Evolutionary conservation across 305 asterid genomes (phyloP).

Genomic region (Fraxinus dipetala): DNA sequence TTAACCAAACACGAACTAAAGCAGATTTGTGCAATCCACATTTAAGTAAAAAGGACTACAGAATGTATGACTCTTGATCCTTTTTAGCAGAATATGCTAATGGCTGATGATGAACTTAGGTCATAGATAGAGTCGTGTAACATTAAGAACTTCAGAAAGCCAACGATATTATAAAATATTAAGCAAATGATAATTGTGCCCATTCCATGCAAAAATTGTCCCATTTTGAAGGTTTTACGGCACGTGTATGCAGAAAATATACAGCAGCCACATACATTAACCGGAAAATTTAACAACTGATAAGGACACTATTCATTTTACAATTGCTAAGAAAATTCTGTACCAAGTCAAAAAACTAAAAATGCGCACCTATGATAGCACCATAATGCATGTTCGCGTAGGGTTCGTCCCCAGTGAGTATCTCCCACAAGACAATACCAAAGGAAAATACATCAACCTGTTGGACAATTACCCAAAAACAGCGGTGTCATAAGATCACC

Average conservation of each 20-base stretch:
- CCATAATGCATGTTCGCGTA: slow-evolving; percentile 87
- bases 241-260: background rate
- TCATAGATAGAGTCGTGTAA: background rate
- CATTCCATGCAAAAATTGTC: background rate
- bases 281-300: background rate
- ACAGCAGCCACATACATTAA: background rate
- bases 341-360: slow-evolving; percentile 10
- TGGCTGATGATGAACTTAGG: background rate
- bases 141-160: background rate
- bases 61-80: background rate
- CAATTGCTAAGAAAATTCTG: slow-evolving; percentile 19
- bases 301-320: background rate
- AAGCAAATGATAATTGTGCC: background rate
- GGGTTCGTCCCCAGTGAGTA: slow-evolving; percentile 89
- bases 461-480: slow-evolving; percentile 26
- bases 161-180: background rate
- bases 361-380: slow-evolving; percentile 68
- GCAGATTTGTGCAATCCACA: background rate
- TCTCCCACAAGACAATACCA: slow-evolving; percentile 89
- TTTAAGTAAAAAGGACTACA: background rate
- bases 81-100: background rate
- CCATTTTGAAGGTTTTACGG: background rate
- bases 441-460: slow-evolving; percentile 88
- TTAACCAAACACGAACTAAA: background rate
- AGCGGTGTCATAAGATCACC: background rate